These are phyloP conservation scores for Lepiota brunneoincarnata DNA, from an alignment of 768 basidiomycete genomes.

Conservation along the genomic window DNA sequence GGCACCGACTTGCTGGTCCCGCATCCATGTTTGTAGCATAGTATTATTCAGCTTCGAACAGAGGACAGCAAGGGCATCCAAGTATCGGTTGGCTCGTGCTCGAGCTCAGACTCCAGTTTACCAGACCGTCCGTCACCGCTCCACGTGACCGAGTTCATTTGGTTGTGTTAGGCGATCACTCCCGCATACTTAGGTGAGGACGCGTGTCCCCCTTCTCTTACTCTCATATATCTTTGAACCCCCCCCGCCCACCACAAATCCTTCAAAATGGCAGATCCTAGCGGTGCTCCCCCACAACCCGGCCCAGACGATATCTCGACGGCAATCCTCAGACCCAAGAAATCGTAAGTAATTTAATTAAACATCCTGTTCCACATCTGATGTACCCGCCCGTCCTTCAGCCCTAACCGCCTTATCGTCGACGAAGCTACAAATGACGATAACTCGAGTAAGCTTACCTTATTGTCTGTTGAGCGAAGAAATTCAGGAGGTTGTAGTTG, in stretches of 20 bases:
- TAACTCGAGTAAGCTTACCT: slow-evolving; percentile 72
- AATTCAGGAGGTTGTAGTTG: slow-evolving; percentile 50
- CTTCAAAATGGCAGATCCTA: slow-evolving; percentile 75
- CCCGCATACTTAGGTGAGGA: slow-evolving; percentile 24
- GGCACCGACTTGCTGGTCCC: too few species aligned
- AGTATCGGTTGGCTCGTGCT: too few species aligned
- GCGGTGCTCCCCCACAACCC: slow-evolving; percentile 80
- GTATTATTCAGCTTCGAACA: too few species aligned
- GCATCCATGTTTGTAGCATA: too few species aligned
- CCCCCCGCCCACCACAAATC: slow-evolving; percentile 20
- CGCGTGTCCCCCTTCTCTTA: slow-evolving; percentile 36
- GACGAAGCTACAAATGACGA: slow-evolving; percentile 94
- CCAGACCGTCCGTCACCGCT: too few species aligned
- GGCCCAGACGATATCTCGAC: slow-evolving; percentile 89
- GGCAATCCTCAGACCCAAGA: slow-evolving; percentile 95
- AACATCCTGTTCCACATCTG: slow-evolving; percentile 10
- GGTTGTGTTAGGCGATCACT: slow-evolving; percentile 26
- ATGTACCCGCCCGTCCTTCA: slow-evolving; percentile 30
- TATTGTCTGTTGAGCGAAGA: not conserved
- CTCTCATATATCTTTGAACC: slow-evolving; percentile 23
- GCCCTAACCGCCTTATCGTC: slow-evolving; percentile 96
- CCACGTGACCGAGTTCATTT: slow-evolving; percentile 32
- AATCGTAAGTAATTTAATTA: slow-evolving; percentile 67
- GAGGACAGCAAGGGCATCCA: too few species aligned
- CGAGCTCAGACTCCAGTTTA: too few species aligned